These are phyloP conservation scores for Casaregolazyma lundiana DNA, from an alignment of 1,139 yeast species.

Conservation along the genomic window DNA sequence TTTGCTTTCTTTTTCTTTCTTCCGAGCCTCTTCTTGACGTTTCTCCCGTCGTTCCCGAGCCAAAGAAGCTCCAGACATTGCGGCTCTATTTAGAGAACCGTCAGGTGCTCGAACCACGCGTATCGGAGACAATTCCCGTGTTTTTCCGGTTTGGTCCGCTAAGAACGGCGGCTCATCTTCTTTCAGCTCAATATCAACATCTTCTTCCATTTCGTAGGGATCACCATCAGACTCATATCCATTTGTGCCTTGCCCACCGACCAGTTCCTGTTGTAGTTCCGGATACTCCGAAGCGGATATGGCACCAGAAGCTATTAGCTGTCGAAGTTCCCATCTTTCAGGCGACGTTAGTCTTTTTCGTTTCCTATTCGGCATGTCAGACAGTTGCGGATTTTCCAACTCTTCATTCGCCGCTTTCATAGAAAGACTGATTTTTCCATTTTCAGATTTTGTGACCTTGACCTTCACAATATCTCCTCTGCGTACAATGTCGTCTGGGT, in stretches of 20 bases:
- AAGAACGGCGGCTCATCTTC: slow-evolving; percentile 70
- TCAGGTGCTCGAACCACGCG: slow-evolving; percentile 65
- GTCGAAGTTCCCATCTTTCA: slow-evolving; percentile 87
- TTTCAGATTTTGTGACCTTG: slow-evolving; percentile 49
- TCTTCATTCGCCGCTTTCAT: slow-evolving; percentile 74
- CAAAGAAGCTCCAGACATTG: slow-evolving; percentile 67
- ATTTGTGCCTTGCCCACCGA: slow-evolving; percentile 37
- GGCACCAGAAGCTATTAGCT: slow-evolving; percentile 75
- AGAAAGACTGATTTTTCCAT: slow-evolving; percentile 49
- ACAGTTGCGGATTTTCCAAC: slow-evolving; percentile 37
- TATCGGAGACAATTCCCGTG: slow-evolving; percentile 48
- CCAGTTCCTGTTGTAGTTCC: slow-evolving; percentile 38
- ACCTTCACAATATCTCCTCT: slow-evolving; percentile 63
- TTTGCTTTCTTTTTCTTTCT: slow-evolving; percentile 39
- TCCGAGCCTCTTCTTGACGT: slow-evolving; percentile 46
- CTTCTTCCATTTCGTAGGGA: slow-evolving; percentile 44
- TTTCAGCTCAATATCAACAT: slow-evolving; percentile 68
- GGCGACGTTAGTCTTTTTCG: slow-evolving; percentile 67
- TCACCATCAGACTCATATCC: slow-evolving; percentile 27
- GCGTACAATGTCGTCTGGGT: slow-evolving; percentile 56
- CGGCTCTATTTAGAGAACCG: slow-evolving; percentile 74
- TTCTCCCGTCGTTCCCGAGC: slow-evolving; percentile 64
- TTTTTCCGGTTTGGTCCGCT: slow-evolving; percentile 48
- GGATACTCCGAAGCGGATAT: slow-evolving; percentile 67
- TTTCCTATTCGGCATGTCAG: slow-evolving; percentile 3